Conservation (phyloP, 129 eudicot species). For the Deinandra increscens region DNA sequence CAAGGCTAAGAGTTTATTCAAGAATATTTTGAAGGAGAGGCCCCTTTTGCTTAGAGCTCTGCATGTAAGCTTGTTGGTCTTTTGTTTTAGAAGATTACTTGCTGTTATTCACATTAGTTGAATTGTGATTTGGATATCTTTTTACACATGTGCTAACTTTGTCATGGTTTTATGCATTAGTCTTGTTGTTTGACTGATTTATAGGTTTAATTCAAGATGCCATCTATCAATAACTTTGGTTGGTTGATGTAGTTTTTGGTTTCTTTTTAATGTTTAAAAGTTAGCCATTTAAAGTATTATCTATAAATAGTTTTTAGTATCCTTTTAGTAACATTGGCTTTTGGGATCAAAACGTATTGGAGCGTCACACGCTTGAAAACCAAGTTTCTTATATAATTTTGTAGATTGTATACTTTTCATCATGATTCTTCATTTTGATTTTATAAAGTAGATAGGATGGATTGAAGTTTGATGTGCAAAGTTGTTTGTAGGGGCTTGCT, state of each 20-base stretch:
- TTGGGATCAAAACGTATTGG: too few relatives aligned
- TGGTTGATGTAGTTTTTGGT: neutral
- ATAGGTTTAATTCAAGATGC: neutral
- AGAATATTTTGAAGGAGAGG: slow-evolving; percentile 53
- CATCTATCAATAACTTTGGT: neutral
- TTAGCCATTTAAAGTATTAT: too few relatives aligned
- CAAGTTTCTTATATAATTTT: neutral
- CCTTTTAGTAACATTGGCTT: too few relatives aligned
- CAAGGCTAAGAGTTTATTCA: slow-evolving; percentile 65
- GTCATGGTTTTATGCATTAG: neutral
- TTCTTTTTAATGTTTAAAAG: neutral
- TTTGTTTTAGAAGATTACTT: slow-evolving; percentile 10
- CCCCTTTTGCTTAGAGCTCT: slow-evolving; percentile 94
- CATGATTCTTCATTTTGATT: slow-evolving; percentile 3
- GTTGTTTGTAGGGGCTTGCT: slow-evolving; percentile 73
- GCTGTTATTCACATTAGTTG: neutral
- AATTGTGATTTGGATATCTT: neutral
- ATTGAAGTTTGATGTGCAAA: slow-evolving; percentile 10
- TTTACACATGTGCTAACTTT: neutral
- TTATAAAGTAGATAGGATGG: slow-evolving; percentile 11
- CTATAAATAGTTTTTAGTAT: too few relatives aligned
- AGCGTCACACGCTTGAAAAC: too few relatives aligned
- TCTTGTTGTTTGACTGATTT: neutral
- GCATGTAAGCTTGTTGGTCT: slow-evolving; percentile 58
- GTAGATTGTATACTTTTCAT: neutral